A percentile compares a stretch with the other conserved stretches of the same genome.
Conservation (phyloP, 805 yeast species). For the Saturnispora kantuleensis region DNA sequence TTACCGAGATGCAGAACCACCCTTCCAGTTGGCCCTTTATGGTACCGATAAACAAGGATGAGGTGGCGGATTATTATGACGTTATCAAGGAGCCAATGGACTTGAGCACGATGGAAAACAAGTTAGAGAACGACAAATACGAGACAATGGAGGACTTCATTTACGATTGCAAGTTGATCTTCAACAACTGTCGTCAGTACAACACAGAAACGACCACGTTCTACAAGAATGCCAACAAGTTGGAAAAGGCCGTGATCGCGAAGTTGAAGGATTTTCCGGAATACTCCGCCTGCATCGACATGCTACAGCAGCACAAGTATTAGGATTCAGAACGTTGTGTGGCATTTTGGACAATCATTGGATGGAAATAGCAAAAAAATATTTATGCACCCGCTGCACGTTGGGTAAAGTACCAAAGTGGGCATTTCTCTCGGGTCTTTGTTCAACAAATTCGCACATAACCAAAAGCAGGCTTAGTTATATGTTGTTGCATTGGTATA, state of each 20-base stretch:
- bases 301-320: constrained; percentile 17
- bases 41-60: constrained; percentile 84
- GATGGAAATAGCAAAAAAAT: no score
- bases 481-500: no score
- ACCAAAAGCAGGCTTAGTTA: no score
- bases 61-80: constrained; percentile 93
- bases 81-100: constrained; percentile 98
- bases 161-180: constrained; percentile 77
- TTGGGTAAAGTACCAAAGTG: no score
- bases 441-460: no score
- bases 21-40: constrained; percentile 98
- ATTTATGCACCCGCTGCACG: no score
- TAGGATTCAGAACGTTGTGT: background rate
- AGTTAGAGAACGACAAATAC: constrained; percentile 85
- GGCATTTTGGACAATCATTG: no score
- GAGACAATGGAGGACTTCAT: constrained; percentile 85
- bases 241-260: constrained; percentile 77
- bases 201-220: constrained; percentile 93
- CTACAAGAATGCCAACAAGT: constrained; percentile 85
- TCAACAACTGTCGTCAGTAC: constrained; percentile 85
- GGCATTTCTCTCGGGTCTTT: no score
- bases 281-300: constrained; percentile 71
- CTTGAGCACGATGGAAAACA: constrained; percentile 87
- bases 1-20: constrained; percentile 84
- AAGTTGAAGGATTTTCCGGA: constrained; percentile 89